Conservation (phyloP, 2,329 filamentous ascomycete species). For the Aspergillus transmontanensis region DNA sequence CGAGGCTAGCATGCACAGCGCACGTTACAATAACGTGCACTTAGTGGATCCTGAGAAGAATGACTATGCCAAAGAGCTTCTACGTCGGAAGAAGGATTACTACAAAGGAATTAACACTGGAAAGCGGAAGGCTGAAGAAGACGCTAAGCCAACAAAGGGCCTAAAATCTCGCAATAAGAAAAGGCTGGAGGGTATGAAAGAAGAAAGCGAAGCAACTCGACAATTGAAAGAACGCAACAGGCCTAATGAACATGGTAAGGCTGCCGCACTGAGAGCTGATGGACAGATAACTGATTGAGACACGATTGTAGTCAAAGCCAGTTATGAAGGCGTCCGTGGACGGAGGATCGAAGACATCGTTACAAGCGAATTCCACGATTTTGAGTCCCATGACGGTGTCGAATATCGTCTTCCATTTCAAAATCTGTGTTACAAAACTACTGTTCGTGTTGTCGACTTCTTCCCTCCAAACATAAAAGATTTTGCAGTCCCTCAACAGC, state of each 20-base stretch:
- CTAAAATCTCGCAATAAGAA: conserved; percentile 33
- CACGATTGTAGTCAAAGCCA: conserved; percentile 49
- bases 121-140: conserved; percentile 31
- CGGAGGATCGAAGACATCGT: conserved; percentile 53
- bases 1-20: conserved; percentile 72
- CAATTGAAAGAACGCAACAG: conserved; percentile 29
- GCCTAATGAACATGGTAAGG: conserved; percentile 48
- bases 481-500: conserved; percentile 61
- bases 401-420: conserved; percentile 66
- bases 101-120: conserved; percentile 47
- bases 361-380: conserved; percentile 48
- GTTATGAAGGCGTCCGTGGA: conserved; percentile 44
- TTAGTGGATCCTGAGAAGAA: conserved; percentile 53
- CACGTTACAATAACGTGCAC: conserved; percentile 58
- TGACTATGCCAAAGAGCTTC: conserved; percentile 57
- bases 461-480: conserved; percentile 69
- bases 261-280: neutral
- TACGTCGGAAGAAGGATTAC: conserved; percentile 68
- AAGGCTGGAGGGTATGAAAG: conserved; percentile 30
- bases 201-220: conserved; percentile 34
- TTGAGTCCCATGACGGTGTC: conserved; percentile 49
- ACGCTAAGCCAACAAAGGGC: conserved; percentile 34
- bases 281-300: conserved; percentile 12
- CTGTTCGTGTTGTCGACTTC: conserved; percentile 81
- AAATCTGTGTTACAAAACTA: conserved; percentile 69